Percentiles rank a stretch among this genome's conserved stretches.
Evolutionary conservation across 306 rosid genomes (phyloP).

Genomic region (Glycyrrhiza uralensis): DNA sequence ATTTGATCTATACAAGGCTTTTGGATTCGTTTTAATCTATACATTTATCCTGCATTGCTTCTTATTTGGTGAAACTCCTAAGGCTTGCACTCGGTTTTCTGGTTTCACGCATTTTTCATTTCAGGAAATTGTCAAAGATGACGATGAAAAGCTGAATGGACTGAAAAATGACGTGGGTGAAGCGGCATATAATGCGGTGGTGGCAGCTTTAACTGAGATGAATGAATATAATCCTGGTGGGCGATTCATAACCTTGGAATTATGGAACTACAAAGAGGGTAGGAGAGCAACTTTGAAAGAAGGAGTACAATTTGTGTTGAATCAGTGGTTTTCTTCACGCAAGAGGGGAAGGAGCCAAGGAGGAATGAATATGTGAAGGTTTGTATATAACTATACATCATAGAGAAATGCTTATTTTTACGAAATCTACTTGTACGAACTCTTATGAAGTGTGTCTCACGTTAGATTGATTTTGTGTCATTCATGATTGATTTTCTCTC

Average conservation of each 20-base stretch:
- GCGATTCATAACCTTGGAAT: slow-evolving; percentile 21
- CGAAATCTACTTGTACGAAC: too few relatives aligned
- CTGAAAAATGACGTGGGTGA: slow-evolving; percentile 31
- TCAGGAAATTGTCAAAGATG: slow-evolving; percentile 44
- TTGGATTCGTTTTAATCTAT: background rate
- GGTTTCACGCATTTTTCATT: background rate
- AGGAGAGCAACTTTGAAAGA: slow-evolving; percentile 40
- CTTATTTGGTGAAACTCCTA: background rate
- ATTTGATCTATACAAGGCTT: background rate
- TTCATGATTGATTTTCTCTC: too few relatives aligned
- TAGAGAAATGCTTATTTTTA: too few relatives aligned
- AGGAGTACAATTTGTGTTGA: slow-evolving; percentile 24
- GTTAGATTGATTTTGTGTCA: too few relatives aligned
- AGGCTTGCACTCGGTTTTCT: background rate
- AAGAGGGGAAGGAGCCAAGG: slow-evolving; percentile 29
- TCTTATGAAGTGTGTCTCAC: too few relatives aligned
- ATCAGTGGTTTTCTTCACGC: slow-evolving; percentile 27
- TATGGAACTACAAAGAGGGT: slow-evolving; percentile 43
- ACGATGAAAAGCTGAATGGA: slow-evolving; percentile 29
- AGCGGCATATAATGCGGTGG: slow-evolving; percentile 30
- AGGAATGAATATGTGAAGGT: slow-evolving; percentile 34
- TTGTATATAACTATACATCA: slow-evolving; percentile 4
- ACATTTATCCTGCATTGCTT: background rate
- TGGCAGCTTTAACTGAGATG: slow-evolving; percentile 38
- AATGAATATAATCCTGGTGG: slow-evolving; percentile 47